A percentile compares a stretch with the other conserved stretches of the same genome.
phyloP scores from a whole-genome alignment of 2,329 filamentous ascomycete species.

The Macrophomina pseudophaseolina region DNA sequence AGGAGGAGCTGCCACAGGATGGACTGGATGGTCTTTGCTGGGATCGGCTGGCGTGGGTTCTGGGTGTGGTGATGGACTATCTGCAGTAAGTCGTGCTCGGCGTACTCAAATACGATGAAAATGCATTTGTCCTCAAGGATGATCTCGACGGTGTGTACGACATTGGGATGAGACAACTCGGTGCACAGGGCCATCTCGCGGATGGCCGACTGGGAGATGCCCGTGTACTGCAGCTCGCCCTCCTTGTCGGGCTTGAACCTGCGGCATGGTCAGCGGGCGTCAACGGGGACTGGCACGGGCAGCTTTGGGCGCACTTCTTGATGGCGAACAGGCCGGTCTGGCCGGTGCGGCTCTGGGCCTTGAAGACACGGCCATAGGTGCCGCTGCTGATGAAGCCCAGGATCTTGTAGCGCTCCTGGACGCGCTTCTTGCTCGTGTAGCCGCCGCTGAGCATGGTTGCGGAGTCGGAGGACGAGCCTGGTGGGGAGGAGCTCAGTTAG shows the following conservation, averaged over 20 bases:
- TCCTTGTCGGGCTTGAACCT: conserved; percentile 97
- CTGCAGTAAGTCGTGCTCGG: conserved; percentile 94
- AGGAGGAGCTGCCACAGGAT: conserved; percentile 97
- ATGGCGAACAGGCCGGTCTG: conserved; percentile 88
- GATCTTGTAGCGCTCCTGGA: conserved; percentile 92
- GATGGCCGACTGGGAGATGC: conserved; percentile 95
- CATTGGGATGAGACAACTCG: conserved; percentile 85
- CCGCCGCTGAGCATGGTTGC: conserved; percentile 51
- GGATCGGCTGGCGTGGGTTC: conserved; percentile 84
- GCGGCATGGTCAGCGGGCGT: conserved; percentile 11
- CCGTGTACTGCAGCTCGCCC: conserved; percentile 95
- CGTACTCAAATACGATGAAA: conserved; percentile 99
- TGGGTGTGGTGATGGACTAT: conserved; percentile 98
- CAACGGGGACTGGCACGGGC: conserved; percentile 8
- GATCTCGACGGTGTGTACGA: conserved; percentile 91
- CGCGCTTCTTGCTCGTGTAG: conserved; percentile 77
- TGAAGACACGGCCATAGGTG: conserved; percentile 98
- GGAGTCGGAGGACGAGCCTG: conserved; percentile 17
- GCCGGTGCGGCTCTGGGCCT: conserved; percentile 78
- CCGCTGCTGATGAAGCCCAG: conserved; percentile 98
- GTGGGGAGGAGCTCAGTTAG: conserved; percentile 4
- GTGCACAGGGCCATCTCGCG: conserved; percentile 97
- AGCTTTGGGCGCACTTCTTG: conserved; percentile 72
- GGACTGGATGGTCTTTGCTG: conserved; percentile 84
- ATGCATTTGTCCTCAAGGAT: conserved; percentile 99